Base-by-base conservation (phyloP, 495 filamentous ascomycete genomes). In the Astrothelium subdiscretum region DNA sequence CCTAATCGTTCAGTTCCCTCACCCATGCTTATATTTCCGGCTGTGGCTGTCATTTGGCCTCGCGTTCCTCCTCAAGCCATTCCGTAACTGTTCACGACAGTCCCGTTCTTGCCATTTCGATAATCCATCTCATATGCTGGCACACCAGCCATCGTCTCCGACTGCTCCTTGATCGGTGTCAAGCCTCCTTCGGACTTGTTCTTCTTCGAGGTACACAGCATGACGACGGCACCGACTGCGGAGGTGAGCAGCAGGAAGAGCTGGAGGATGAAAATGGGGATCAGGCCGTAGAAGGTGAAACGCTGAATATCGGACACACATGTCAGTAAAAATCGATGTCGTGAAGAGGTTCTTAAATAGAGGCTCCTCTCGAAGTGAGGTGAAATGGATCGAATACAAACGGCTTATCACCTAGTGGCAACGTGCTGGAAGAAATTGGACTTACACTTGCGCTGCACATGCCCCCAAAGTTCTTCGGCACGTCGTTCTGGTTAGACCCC, bases 201-300 rank as follows among this genome's bases (percentile, higher is more conserved):
- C 24, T 54, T 54, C 48, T 29, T 54, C 24, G 48, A 54, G 48
- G 22, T n/a, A 54, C 48, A 54, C 2, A 54, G 48, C 48, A 54
- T 54, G 6, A 29, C 48, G 24, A 54, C 6, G 15, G 20, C 48
- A 20, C 48, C 48, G 24, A 54, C 24, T 11, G 48, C 48, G 3
- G 48, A 54, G 2, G 24, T 8, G 24, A 54, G 48, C 5, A 69
- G 58, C 15, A 67, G 54, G 10, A 65, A 35, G 57, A 67, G 35
- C 44, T 69, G 67, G 13, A 69, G 31, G 27, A 67, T 35, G 60
- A 67, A 63, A 48, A 69, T 42, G 15, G 65, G 65, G 35, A 69
- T 66, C 38, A 59, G 52, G 58, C 62, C 59, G 67, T 57, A 69
- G 61, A 62, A 64, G n/a, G 67, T 61, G 58, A 69, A 69, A 27